Percentiles rank a stretch among this genome's conserved stretches.
Evolutionary conservation across 495 filamentous ascomycete genomes (phyloP).

Genomic region (Tuber umbilicatum): DNA sequence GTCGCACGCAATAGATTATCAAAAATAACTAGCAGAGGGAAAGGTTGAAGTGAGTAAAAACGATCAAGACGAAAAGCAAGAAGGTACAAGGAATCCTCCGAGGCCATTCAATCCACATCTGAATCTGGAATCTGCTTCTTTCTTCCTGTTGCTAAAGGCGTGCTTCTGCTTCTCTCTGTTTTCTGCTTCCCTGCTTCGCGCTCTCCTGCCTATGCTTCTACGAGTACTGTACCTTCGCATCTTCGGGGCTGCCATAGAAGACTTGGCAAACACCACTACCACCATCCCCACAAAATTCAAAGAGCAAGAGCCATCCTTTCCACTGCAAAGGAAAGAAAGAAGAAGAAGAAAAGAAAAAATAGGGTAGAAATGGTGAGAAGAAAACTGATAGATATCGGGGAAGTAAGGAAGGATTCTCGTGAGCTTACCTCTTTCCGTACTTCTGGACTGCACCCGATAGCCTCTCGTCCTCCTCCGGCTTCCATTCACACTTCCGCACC

Average conservation of each 20-base stretch:
- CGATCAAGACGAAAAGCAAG: neutral
- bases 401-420: neutral
- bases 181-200: neutral
- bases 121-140: neutral
- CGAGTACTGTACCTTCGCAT: too few species aligned
- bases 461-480: conserved; percentile 44
- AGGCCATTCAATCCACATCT: neutral
- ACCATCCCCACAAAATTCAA: neutral
- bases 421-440: conserved; percentile 42
- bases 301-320: neutral
- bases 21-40: neutral
- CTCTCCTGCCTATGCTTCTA: neutral
- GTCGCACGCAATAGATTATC: neutral
- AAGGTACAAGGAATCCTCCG: neutral
- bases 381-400: neutral
- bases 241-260: neutral
- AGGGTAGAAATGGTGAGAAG: conserved; percentile 1
- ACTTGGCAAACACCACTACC: neutral
- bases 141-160: neutral
- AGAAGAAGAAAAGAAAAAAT: neutral
- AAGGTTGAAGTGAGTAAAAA: neutral
- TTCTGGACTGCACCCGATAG: conserved; percentile 42
- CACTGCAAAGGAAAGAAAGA: neutral
- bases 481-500: conserved; percentile 46
- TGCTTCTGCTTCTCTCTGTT: neutral